Conservation (phyloP, 176 grass and related monocot species). For the Chrysopogon serrulatus region DNA sequence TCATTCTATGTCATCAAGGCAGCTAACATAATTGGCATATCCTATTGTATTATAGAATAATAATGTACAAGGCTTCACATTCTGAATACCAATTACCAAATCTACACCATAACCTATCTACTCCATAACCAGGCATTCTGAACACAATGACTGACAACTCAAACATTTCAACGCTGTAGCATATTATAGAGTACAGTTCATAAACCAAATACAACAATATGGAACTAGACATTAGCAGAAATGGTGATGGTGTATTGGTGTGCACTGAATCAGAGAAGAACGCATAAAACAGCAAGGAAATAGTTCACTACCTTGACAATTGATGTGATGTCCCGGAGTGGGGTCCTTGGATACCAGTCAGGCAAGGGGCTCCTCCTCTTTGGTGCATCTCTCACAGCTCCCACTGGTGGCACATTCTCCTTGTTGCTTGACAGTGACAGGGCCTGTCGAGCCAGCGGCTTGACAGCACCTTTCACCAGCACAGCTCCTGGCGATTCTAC, state of each 20-base stretch:
- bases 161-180: neutral
- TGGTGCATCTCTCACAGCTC: too few relatives aligned
- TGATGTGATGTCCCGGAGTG: conserved; percentile 54
- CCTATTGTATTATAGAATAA: neutral
- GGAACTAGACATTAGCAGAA: neutral
- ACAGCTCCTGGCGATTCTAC: conserved; percentile 25
- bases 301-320: conserved; percentile 36
- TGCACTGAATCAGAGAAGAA: conserved; percentile 1
- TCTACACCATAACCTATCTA: neutral
- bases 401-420: too few relatives aligned
- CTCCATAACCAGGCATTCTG: neutral
- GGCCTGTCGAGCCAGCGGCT: conserved; percentile 2
- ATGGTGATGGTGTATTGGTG: neutral
- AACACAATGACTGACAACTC: neutral
- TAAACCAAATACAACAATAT: neutral
- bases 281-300: neutral
- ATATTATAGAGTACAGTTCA: neutral
- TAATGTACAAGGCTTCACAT: neutral
- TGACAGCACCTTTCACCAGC: conserved; percentile 13
- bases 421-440: too few relatives aligned
- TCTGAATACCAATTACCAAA: neutral
- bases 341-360: conserved; percentile 58
- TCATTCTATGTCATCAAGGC: neutral
- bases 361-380: conserved; percentile 53
- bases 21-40: neutral